These are phyloP conservation scores for Debaryomycetaceae sp. DNA, from an alignment of 1,139 yeast genomes.

Conservation along the genomic window DNA sequence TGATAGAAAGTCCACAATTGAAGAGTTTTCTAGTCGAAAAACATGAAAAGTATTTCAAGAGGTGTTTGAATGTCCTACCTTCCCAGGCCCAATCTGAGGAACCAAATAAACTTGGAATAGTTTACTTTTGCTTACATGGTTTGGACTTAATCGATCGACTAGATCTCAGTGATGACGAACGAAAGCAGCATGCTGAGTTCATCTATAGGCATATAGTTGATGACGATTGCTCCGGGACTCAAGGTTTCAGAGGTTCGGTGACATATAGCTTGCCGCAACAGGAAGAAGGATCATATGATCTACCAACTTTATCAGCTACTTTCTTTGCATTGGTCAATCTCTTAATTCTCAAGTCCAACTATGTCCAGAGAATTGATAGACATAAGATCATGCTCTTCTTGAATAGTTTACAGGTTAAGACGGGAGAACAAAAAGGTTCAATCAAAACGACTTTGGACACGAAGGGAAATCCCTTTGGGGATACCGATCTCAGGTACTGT, in stretches of 20 bases:
- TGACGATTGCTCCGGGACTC: constrained; percentile 33
- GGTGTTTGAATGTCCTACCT: constrained; percentile 52
- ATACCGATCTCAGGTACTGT: constrained; percentile 68
- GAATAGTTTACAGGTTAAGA: constrained; percentile 46
- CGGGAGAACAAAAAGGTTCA: constrained; percentile 58
- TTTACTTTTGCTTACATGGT: constrained; percentile 66
- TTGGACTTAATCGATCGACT: constrained; percentile 48
- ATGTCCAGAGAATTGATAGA: constrained; percentile 35
- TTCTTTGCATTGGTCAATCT: constrained; percentile 58
- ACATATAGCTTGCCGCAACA: constrained; percentile 27
- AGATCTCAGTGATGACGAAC: constrained; percentile 22
- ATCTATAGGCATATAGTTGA: constrained; percentile 47
- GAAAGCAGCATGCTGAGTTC: constrained; percentile 36
- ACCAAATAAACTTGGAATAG: constrained; percentile 60
- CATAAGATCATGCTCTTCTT: constrained; percentile 50
- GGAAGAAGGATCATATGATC: constrained; percentile 38
- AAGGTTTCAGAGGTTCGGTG: constrained; percentile 51
- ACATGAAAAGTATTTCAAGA: constrained; percentile 49
- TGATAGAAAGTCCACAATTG: not conserved
- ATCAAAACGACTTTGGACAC: constrained; percentile 33
- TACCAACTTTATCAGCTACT: constrained; percentile 66
- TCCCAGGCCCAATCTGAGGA: constrained; percentile 53
- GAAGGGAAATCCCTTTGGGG: constrained; percentile 47
- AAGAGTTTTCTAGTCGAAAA: constrained; percentile 18
- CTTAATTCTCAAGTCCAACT: constrained; percentile 43